These are phyloP conservation scores for Candida mesenterica DNA, from an alignment of 1,139 yeast species.

Conservation along the genomic window DNA sequence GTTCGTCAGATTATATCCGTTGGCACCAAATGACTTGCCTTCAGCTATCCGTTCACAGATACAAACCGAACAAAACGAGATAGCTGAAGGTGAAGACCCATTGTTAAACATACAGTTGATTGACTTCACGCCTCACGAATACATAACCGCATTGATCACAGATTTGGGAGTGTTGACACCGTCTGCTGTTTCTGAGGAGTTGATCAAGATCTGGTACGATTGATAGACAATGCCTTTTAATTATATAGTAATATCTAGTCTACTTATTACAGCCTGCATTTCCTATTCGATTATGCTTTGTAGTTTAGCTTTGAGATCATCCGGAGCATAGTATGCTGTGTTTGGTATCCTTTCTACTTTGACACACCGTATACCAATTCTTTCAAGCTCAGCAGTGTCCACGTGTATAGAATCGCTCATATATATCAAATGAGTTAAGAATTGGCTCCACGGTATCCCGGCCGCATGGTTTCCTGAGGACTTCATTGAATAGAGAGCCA, in stretches of 20 bases:
- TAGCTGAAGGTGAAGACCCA: slow-evolving; percentile 20
- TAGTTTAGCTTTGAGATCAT: slow-evolving; percentile 35
- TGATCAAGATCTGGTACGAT: slow-evolving; percentile 97
- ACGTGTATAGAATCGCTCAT: slow-evolving; percentile 49
- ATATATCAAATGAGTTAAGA: slow-evolving; percentile 58
- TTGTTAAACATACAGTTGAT: slow-evolving; percentile 45
- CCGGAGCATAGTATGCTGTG: slow-evolving; percentile 35
- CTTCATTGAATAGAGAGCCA: slow-evolving; percentile 42
- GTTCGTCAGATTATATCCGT: slow-evolving; percentile 92
- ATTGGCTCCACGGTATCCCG: slow-evolving; percentile 33
- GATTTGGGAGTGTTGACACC: slow-evolving; percentile 97
- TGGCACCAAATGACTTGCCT: slow-evolving; percentile 91
- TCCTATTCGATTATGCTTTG: slow-evolving; percentile 12
- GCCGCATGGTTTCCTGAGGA: slow-evolving; percentile 11
- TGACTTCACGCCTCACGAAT: slow-evolving; percentile 95
- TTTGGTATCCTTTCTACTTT: slow-evolving; percentile 31
- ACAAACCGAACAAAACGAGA: slow-evolving; percentile 13
- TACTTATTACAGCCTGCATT: too few relatives aligned
- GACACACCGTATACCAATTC: slow-evolving; percentile 47
- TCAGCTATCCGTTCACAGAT: slow-evolving; percentile 40
- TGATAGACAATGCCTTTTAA: too few relatives aligned
- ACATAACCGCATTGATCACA: slow-evolving; percentile 91
- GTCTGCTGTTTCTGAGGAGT: slow-evolving; percentile 94
- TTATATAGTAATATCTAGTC: too few relatives aligned
- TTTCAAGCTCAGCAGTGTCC: slow-evolving; percentile 36